Percentiles rank a stretch among this genome's conserved stretches.
These are phyloP conservation scores for Penicillium canariense DNA, from an alignment of 495 filamentous ascomycete species.

Conservation along the genomic window DNA sequence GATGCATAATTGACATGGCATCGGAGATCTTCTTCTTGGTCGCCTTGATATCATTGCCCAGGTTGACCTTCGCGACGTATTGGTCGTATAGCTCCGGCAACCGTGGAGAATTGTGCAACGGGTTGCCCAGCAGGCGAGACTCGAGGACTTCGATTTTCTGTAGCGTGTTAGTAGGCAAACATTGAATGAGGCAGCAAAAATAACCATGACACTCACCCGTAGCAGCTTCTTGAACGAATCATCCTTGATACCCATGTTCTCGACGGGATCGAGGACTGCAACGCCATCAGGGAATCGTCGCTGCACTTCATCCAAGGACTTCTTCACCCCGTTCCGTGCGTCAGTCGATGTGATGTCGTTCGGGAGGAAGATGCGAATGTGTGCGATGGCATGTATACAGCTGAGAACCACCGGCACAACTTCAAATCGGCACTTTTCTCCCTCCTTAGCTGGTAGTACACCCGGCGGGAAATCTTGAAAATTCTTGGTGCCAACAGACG, in stretches of 20 bases:
- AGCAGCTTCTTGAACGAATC: slow-evolving; percentile 90
- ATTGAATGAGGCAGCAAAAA: neutral
- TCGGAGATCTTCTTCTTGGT: slow-evolving; percentile 82
- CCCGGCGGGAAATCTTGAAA: slow-evolving; percentile 61
- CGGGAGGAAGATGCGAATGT: slow-evolving; percentile 75
- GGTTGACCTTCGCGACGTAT: slow-evolving; percentile 76
- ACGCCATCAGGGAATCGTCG: slow-evolving; percentile 91
- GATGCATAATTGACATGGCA: slow-evolving; percentile 80
- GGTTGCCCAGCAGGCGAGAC: slow-evolving; percentile 82
- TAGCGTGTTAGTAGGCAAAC: slow-evolving; percentile 3
- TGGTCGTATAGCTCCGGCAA: slow-evolving; percentile 78
- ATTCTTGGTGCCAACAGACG: slow-evolving; percentile 55
- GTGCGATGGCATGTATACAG: slow-evolving; percentile 74
- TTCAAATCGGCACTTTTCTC: slow-evolving; percentile 72
- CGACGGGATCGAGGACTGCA: slow-evolving; percentile 83
- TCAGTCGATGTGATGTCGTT: slow-evolving; percentile 63
- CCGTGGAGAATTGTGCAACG: slow-evolving; percentile 83
- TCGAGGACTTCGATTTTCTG: slow-evolving; percentile 96
- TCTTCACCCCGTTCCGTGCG: slow-evolving; percentile 62
- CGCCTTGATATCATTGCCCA: slow-evolving; percentile 73
- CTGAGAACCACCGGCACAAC: slow-evolving; percentile 83
- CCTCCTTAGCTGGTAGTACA: slow-evolving; percentile 59
- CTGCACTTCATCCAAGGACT: slow-evolving; percentile 69
- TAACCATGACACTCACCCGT: slow-evolving; percentile 49
- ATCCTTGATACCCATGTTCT: slow-evolving; percentile 91